Evolutionary conservation across 495 filamentous ascomycete species (phyloP), one percentile per base, ranked within the genome.

Genomic region (Elasticomyces elasticus): DNA sequence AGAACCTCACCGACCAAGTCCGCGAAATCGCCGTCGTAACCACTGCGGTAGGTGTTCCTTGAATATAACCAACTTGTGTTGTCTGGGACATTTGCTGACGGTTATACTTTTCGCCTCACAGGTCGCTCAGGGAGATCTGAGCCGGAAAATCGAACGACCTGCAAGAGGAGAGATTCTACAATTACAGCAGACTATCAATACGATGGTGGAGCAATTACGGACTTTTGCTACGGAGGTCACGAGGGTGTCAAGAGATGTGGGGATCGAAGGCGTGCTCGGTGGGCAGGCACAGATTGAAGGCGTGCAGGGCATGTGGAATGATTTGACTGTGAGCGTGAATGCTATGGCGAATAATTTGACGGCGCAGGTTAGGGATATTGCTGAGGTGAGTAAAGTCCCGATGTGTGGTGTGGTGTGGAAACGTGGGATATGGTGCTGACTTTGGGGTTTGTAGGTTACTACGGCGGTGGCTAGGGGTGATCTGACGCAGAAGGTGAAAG

Each of bases 141-240:
- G 87, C 58, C 86, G 92, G 69, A 97, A 97, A 70, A 95, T 98
- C 57, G 85, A 94, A 64, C 83, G 89, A 67, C 87, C 89, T 20
- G 94, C 92, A 52, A 83, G 87, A 63, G 92, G 92, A 62, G 94
- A 98, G 74, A 97, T 98, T 61, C 73, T 95, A 28, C 86, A 97
- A 66, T 75, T 98, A 22, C 94, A 98, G 68, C 87, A 95, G 66
- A 98, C 92, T 0, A 97, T 98, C 62, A 98, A 98, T 63, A 94
- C 86, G 67, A 98, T 98, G 92, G 94, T 99, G 64, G 91, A 95
- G 62, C 92, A 99, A 72, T 75, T 99, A 45, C 83, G 90, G 52
- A 95, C 89, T 11, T 99, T 99, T 72, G 92, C 92, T 40, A 91
- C 88, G 15, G 91, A 99, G 74, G 92, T 99, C 53, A 97, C 89